Conservation (phyloP, 2,329 filamentous ascomycete species). For the Alternaria ventricosa region DNA sequence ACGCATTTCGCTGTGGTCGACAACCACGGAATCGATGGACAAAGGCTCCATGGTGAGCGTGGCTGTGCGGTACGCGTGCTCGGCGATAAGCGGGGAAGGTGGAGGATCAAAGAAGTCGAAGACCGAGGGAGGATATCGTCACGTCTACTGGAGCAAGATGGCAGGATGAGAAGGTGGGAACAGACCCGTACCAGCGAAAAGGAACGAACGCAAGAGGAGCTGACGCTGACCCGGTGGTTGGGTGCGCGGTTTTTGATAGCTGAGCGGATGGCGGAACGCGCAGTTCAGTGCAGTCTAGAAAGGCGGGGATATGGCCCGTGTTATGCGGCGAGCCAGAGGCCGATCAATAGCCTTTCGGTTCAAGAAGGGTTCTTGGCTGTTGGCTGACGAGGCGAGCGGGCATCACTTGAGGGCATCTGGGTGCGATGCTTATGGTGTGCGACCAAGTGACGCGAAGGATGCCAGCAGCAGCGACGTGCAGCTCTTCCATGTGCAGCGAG, state of each 20-base stretch:
- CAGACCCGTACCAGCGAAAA: conserved; percentile 6
- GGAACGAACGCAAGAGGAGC: conserved; percentile 9
- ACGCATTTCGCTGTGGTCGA: conserved; percentile 36
- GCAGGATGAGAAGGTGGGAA: conserved; percentile 1
- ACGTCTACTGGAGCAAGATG: conserved; percentile 10
- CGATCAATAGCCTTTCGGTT: conserved; percentile 4
- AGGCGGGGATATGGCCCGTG: conserved; percentile 30
- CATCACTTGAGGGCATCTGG: neutral
- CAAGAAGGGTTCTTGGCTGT: neutral
- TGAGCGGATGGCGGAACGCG: conserved; percentile 14
- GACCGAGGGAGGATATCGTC: neutral
- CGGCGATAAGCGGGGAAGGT: conserved; percentile 16
- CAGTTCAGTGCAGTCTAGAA: conserved; percentile 19
- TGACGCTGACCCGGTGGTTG: conserved; percentile 27
- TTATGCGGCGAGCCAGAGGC: conserved; percentile 13
- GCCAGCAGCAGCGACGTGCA: neutral
- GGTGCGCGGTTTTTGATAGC: conserved; percentile 34
- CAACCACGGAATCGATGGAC: conserved; percentile 48
- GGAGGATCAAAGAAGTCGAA: conserved; percentile 4
- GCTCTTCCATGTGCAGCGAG: conserved; percentile 2
- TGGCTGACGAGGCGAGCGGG: neutral
- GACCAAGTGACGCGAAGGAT: conserved; percentile 7
- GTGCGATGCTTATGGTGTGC: neutral
- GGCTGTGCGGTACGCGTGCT: conserved; percentile 3
- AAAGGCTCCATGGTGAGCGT: conserved; percentile 41